phyloP scores from a whole-genome alignment of 331 rosid genomes.

The Malus hybrid region DNA sequence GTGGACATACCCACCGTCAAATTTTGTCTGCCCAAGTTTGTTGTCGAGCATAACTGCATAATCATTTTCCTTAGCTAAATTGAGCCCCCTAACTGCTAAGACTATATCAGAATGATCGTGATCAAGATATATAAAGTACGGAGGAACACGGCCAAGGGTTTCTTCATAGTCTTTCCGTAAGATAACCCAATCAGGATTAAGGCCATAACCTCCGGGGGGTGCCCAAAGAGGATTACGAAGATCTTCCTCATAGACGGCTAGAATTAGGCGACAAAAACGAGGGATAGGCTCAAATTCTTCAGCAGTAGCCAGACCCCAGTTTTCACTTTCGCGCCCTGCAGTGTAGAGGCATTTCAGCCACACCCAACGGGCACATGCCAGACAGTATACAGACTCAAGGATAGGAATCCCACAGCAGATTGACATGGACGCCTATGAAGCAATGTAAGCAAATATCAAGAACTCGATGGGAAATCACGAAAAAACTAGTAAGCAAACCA shows the following conservation, averaged over 20 bases:
- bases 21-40: slow-evolving; percentile 77
- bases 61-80: slow-evolving; percentile 78
- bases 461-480: not conserved
- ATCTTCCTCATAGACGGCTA: slow-evolving; percentile 75
- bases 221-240: slow-evolving; percentile 75
- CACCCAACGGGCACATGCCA: slow-evolving; percentile 88
- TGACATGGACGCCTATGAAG: slow-evolving; percentile 70
- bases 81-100: slow-evolving; percentile 76
- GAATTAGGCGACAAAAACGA: slow-evolving; percentile 64
- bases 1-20: slow-evolving; percentile 89
- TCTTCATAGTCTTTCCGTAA: slow-evolving; percentile 53
- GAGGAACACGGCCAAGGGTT: slow-evolving; percentile 66
- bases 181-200: slow-evolving; percentile 70
- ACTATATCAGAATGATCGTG: slow-evolving; percentile 69
- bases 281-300: slow-evolving; percentile 89
- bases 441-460: slow-evolving; percentile 17
- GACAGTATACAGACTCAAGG: slow-evolving; percentile 86
- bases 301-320: slow-evolving; percentile 74
- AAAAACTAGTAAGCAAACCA: not conserved
- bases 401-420: slow-evolving; percentile 71
- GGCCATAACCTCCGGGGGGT: slow-evolving; percentile 84
- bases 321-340: slow-evolving; percentile 91
- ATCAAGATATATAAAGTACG: slow-evolving; percentile 80
- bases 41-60: slow-evolving; percentile 79
- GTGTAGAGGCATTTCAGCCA: slow-evolving; percentile 85